Evolutionary conservation across 768 basidiomycete genomes (phyloP).

Genomic region (Roridomyces roridus): DNA sequence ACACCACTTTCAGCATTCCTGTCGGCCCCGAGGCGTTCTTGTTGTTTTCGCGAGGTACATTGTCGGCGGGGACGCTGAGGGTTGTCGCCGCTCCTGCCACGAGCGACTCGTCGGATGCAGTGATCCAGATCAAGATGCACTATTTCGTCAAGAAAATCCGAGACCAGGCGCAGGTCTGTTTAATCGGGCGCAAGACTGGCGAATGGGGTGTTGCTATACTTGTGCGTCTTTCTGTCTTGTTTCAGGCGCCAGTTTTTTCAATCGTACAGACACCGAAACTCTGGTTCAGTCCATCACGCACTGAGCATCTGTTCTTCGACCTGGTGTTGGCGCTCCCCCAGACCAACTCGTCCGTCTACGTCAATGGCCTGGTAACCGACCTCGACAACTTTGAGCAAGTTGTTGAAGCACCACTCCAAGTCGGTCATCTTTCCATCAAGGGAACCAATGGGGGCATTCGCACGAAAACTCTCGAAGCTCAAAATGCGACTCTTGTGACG

Average conservation of each 20-base stretch:
- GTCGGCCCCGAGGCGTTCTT: slow-evolving; percentile 34
- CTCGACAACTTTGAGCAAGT: slow-evolving; percentile 45
- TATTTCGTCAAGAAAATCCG: slow-evolving; percentile 26
- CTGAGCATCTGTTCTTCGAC: slow-evolving; percentile 37
- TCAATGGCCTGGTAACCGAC: slow-evolving; percentile 51
- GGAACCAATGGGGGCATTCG: slow-evolving; percentile 42
- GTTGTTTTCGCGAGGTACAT: slow-evolving; percentile 33
- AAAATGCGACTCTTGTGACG: slow-evolving; percentile 24
- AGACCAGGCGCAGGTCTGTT: slow-evolving; percentile 38
- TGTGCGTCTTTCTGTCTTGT: slow-evolving; percentile 27
- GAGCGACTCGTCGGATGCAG: slow-evolving; percentile 24
- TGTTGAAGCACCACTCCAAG: slow-evolving; percentile 43
- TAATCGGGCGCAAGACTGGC: slow-evolving; percentile 29
- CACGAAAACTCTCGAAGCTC: slow-evolving; percentile 30
- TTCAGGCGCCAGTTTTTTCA: not conserved
- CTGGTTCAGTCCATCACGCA: slow-evolving; percentile 8
- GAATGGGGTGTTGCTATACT: slow-evolving; percentile 43
- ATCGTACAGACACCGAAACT: slow-evolving; percentile 36
- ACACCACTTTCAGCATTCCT: slow-evolving; percentile 22
- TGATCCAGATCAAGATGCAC: slow-evolving; percentile 33
- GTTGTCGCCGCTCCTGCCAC: slow-evolving; percentile 29
- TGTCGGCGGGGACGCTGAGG: slow-evolving; percentile 32
- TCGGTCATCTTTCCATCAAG: slow-evolving; percentile 41
- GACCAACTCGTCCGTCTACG: slow-evolving; percentile 23
- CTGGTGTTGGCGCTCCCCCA: slow-evolving; percentile 45